Base-by-base conservation (phyloP, 495 filamentous ascomycete genomes). In the Aspergillus nidulans region DNA sequence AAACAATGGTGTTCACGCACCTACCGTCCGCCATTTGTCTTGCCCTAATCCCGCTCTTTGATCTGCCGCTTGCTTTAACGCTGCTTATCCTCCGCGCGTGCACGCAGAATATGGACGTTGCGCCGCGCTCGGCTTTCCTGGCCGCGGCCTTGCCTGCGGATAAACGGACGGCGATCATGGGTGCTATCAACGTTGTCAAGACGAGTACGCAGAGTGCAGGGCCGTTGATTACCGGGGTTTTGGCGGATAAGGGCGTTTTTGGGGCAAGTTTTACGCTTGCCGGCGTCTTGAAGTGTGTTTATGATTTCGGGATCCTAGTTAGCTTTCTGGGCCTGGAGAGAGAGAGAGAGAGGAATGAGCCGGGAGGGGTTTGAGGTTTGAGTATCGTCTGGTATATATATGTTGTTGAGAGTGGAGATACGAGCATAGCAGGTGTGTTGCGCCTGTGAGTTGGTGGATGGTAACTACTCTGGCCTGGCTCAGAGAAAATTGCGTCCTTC, bases 1-100 rank as follows among this genome's bases (percentile, higher is more conserved):
- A 81, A 71, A 90, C 89, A 7, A 95, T 95, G 89, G 88, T 92
- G 25, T 90, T 90, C 61, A 91, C 89, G 1, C 89, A 94, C 61
- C 78, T 89, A 7, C 90, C 90, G 0, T 90, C 87, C 1, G 80
- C 88, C 7, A 72, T 91, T 42, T 85, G 86, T 53, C 81, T 94
- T 1, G 71, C 84, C 10, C 62, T 92, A 24, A 85, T 95, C 49
- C 83, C 87, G 0, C 59, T 88, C 15, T 64, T 66, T 25, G 71
- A 67, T 23, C 70, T 85, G 13, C 76, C 74, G 23, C 54, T 88
- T 19, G 74, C 84, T 3, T 74, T 86, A 41, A 77, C 73, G 3
- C 81, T 92, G 40, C 72, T 92, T 13, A 69, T 90, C 25, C 70
- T 92, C n/a, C 81, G 90, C 10, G 79, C 87, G 0, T 82, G 81